These are phyloP conservation scores for Clarireedia paspali DNA, from an alignment of 2,329 filamentous ascomycete species.

Conservation along the genomic window DNA sequence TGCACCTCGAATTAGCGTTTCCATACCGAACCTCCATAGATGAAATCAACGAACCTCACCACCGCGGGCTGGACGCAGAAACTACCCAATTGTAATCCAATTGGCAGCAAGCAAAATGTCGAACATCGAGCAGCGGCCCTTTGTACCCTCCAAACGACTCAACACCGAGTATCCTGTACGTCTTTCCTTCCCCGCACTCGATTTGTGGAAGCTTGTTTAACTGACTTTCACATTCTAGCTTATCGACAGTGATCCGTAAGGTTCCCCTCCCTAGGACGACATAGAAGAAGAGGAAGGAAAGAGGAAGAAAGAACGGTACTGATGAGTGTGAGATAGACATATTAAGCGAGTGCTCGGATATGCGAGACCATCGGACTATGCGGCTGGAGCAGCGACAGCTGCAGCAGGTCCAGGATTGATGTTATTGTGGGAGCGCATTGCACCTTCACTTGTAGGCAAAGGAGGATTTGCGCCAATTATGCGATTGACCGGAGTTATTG, in stretches of 20 bases:
- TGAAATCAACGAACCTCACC: conserved; percentile 1
- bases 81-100: conserved; percentile 17
- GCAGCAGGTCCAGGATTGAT: conserved; percentile 69
- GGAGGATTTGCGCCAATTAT: conserved; percentile 77
- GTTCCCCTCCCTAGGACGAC: conserved; percentile 26
- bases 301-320: background rate
- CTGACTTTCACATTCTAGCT: conserved; percentile 54
- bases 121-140: conserved; percentile 34
- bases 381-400: conserved; percentile 58
- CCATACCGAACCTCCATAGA: conserved; percentile 10
- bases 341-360: conserved; percentile 85
- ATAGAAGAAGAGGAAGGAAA: background rate
- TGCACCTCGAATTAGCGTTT: conserved; percentile 7
- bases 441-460: conserved; percentile 76
- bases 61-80: background rate
- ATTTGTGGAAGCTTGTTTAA: background rate
- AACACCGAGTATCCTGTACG: conserved; percentile 82
- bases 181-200: conserved; percentile 20
- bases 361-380: conserved; percentile 78
- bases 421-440: conserved; percentile 71
- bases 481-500: conserved; percentile 68
- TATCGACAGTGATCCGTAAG: conserved; percentile 97
- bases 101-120: conserved; percentile 30
- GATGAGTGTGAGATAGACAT: conserved; percentile 52
- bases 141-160: conserved; percentile 70